phyloP scores from a whole-genome alignment of 768 basidiomycete genomes.

The Lactarius indigo region DNA sequence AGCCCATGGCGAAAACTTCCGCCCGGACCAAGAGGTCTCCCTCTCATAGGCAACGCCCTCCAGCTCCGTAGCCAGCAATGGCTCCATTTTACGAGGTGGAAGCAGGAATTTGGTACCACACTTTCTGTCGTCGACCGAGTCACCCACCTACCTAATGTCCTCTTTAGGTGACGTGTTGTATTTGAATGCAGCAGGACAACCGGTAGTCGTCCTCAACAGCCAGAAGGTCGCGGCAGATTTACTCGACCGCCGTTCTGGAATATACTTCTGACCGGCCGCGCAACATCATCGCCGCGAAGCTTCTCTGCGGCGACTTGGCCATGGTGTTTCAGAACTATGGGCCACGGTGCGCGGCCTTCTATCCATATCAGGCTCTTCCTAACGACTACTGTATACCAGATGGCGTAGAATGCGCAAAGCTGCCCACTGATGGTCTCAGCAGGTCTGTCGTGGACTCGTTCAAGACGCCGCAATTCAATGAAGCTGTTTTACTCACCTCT shows the following conservation, averaged over 20 bases:
- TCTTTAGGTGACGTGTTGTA: constrained; percentile 21
- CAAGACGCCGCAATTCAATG: not conserved
- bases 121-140: too few relatives aligned
- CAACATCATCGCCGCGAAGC: constrained; percentile 21
- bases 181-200: constrained; percentile 23
- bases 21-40: constrained; percentile 20
- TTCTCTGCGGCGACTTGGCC: constrained; percentile 19
- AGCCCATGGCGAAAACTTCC: constrained; percentile 24
- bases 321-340: constrained; percentile 22
- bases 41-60: constrained; percentile 19
- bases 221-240: constrained; percentile 28
- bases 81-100: constrained; percentile 21
- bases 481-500: constrained; percentile 2
- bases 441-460: not conserved
- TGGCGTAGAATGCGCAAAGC: constrained; percentile 20
- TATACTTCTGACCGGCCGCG: constrained; percentile 23
- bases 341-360: constrained; percentile 5
- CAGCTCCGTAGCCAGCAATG: constrained; percentile 19
- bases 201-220: constrained; percentile 28
- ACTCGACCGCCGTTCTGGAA: constrained; percentile 25
- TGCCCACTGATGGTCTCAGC: constrained; percentile 12
- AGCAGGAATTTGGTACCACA: constrained; percentile 11
- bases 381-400: constrained; percentile 5
- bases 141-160: not conserved
- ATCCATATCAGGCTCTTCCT: not conserved